Evolutionary conservation across 2,329 filamentous ascomycete species (phyloP), one percentile per base, ranked within the genome.

Genomic region (Talaromyces amestolkiae): DNA sequence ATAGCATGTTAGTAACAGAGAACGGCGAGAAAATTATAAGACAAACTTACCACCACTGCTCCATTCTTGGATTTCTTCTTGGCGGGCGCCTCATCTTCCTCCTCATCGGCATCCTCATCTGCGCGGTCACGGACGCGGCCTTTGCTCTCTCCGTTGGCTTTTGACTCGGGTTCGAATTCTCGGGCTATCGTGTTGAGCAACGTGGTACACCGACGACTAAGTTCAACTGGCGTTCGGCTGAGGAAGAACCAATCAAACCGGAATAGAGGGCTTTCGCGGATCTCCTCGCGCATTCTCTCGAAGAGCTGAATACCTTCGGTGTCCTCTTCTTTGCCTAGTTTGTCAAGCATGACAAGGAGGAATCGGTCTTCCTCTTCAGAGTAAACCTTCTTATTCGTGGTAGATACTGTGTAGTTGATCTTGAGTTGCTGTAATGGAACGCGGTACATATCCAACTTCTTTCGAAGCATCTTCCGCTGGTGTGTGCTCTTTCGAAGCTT

Each of bases 191-290:
- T 96, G 41, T 94, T 96, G 69, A 99, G 87, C 61, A 99, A 85
- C 1, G 96, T 99, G 37, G 91, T 96, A 81, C 95, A 98, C 61
- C 96, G 88, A 72, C 95, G 89, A 68, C 92, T 91, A 71, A 99
- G 90, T 79, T 99, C 95, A 59, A 93, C 89, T 0, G 95, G 92
- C 3, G 94, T 99, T 54, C 95, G 88, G 77, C 92, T 96, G 47
- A 99, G 85, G 84, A 99, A 97, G 82, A 99, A 99, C 96, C 96
- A 99, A 76, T 99, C 95, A 73, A 99, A 99, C 45, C 95, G 89
- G 85, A 99, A 99, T 3, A 99, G 83, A 10, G 95, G 93, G 65
- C 90, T 94, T 70, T 97, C 93, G 39, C 93, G 90, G 70, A 99
- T 97, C 76, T 98, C 95, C 69, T 98, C 94, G n/a, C 95, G 90